phyloP scores from a whole-genome alignment of 345 rosid species.

The Psidium friedrichsthalianum region DNA sequence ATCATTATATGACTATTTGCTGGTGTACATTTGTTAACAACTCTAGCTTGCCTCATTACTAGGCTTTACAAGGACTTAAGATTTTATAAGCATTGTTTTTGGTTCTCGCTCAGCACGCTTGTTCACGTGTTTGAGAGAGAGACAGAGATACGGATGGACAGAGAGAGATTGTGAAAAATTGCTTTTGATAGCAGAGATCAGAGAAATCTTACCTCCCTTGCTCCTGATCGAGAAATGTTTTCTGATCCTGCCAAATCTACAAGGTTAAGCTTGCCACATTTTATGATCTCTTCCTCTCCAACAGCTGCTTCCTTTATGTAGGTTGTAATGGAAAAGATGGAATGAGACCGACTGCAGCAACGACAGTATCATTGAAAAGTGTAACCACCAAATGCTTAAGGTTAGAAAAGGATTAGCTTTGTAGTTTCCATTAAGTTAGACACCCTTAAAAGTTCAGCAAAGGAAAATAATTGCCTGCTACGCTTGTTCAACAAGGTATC shows the following conservation, averaged over 20 bases:
- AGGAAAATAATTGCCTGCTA: constrained; percentile 41
- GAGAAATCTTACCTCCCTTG: constrained; percentile 46
- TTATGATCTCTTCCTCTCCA: constrained; percentile 84
- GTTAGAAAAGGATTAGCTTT: not conserved
- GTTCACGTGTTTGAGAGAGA: not conserved
- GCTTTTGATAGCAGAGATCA: not conserved
- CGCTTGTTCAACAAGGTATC: constrained; percentile 88
- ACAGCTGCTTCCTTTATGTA: constrained; percentile 69
- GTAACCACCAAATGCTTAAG: not conserved
- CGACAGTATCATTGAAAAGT: not conserved
- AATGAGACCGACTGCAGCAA: constrained; percentile 78
- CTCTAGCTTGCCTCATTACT: not conserved
- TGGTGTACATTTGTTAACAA: not conserved
- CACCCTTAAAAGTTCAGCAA: not conserved
- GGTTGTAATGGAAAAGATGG: constrained; percentile 76
- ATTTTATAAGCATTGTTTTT: not conserved
- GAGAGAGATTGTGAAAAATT: not conserved
- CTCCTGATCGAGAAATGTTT: constrained; percentile 80
- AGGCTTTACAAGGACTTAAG: not conserved
- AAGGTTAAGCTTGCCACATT: constrained; percentile 96
- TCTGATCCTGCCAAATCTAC: constrained; percentile 99
- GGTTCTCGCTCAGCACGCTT: not conserved
- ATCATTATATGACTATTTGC: not conserved
- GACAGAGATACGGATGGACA: not conserved
- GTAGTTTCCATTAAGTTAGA: not conserved